Percentiles rank a stretch among this genome's conserved stretches.
These are phyloP conservation scores for Sarocladium brachiariae DNA, from an alignment of 2,329 filamentous ascomycete genomes.

Conservation along the genomic window DNA sequence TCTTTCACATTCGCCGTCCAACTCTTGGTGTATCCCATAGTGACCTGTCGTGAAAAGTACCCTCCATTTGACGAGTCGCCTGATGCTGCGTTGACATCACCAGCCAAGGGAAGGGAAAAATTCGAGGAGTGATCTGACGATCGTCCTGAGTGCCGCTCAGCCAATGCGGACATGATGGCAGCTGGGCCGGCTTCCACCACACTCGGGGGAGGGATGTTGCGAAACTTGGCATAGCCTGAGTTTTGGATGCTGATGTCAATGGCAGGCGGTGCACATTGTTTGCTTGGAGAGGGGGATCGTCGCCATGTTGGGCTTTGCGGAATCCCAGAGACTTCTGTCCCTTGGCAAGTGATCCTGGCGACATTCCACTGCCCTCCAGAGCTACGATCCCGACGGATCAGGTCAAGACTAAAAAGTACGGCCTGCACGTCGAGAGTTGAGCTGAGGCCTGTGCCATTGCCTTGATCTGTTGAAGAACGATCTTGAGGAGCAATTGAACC, in stretches of 20 bases:
- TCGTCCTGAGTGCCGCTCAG: conserved; percentile 3
- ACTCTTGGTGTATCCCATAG: conserved; percentile 49
- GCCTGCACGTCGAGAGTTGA: conserved; percentile 13
- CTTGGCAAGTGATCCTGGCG: conserved; percentile 52
- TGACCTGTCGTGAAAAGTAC: conserved; percentile 46
- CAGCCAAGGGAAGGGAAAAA: conserved; percentile 6
- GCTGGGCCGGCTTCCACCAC: conserved; percentile 23
- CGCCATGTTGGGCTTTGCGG: conserved; percentile 7
- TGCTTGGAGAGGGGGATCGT: conserved; percentile 6
- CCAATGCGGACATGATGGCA: conserved; percentile 1
- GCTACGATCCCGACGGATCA: conserved; percentile 68
- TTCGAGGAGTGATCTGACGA: conserved; percentile 2
- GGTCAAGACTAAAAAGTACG: conserved; percentile 47
- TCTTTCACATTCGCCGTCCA: conserved; percentile 40
- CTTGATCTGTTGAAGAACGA: neutral
- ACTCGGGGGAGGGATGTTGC: conserved; percentile 36
- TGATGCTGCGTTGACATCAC: conserved; percentile 11
- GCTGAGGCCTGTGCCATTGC: no score
- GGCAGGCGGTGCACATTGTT: conserved; percentile 25
- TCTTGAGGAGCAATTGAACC: neutral
- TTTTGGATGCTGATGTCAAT: conserved; percentile 48
- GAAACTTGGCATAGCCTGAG: conserved; percentile 52
- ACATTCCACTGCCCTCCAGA: conserved; percentile 70
- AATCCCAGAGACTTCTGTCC: conserved; percentile 16
- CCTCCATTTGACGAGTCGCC: neutral